Evolutionary conservation across 352 stramenopile species (phyloP).

Genomic region (Phytophthora sp.): DNA sequence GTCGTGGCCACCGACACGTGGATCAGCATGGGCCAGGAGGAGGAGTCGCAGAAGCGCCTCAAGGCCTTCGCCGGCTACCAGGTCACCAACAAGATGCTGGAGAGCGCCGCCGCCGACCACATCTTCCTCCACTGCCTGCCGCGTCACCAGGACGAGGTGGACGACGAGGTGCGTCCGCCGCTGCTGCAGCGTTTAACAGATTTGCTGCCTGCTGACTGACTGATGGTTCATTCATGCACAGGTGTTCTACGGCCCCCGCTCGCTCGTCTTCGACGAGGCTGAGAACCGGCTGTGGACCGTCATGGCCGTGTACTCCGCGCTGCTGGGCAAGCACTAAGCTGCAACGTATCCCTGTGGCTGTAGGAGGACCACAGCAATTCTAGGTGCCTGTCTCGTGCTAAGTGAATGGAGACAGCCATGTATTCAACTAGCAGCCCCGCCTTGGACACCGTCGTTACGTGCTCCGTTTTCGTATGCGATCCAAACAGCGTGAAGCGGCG

Average conservation of each 20-base stretch:
- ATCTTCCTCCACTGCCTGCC: constrained; percentile 99
- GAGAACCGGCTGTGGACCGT: constrained; percentile 99
- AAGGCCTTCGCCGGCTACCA: constrained; percentile 96
- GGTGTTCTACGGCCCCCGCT: constrained; percentile 96
- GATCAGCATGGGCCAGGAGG: constrained; percentile 96
- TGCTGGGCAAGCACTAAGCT: constrained; percentile 41
- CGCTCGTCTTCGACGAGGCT: constrained; percentile 97
- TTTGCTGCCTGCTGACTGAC: not conserved
- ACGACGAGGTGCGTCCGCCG: constrained; percentile 93
- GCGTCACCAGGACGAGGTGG: constrained; percentile 96
- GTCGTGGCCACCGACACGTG: constrained; percentile 98
- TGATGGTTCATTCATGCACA: constrained; percentile 11
- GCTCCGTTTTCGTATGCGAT: constrained; percentile 19
- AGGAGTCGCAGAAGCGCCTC: constrained; percentile 94
- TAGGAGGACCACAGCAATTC: not conserved
- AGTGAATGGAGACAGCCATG: constrained; percentile 28
- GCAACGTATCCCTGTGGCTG: constrained; percentile 1
- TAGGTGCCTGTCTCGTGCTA: constrained; percentile 6
- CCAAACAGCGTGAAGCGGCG: constrained; percentile 24
- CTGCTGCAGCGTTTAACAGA: not conserved
- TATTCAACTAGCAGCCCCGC: not conserved
- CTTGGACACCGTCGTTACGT: constrained; percentile 15
- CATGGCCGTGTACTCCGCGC: constrained; percentile 94
- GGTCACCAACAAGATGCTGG: constrained; percentile 93
- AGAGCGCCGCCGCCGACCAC: constrained; percentile 88